Base-by-base conservation (phyloP, 1,284 basidiomycete species). In the Puccinia coronata region DNA sequence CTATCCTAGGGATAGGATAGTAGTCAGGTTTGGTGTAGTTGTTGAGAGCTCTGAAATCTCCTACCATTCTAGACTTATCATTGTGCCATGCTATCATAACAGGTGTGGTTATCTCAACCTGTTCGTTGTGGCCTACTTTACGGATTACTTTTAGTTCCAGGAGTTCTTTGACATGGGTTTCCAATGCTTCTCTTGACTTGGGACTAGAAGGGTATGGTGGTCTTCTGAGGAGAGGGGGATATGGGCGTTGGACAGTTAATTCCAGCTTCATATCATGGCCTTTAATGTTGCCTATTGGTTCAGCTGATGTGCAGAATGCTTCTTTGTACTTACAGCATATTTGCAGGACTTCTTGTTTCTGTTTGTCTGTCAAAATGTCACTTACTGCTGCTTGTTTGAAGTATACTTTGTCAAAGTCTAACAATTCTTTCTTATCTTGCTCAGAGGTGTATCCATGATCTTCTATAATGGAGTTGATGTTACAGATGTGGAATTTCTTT, bases 1-100 rank as follows among this genome's bases (percentile, higher is more conserved):
- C 20, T 59, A 73, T 73, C 36, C 20, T 51, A 41, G 71, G 71
- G 11, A 73, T 51, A 9, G 71, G 71, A 53, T 73, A 73, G 18
- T 51, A 12, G 25, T 73, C 47, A n/a, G 71, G 43, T 14, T 39
- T 25, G 34, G 67, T 70, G 25, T 70, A 70, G 20, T 36, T 25
- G 25, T 70, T 70, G 20, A 43, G 34, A 39, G 67, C 67, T n/a
- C 67, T 70, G 43, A 70, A 70, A 25, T 70, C 67, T 18, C 67
- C 39, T 39, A 41, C n/a, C 39, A n/a, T n/a, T n/a, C n/a, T n/a
- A n/a, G n/a, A n/a, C n/a, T n/a, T n/a, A n/a, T n/a, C n/a, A n/a
- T n/a, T n/a, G n/a, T n/a, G n/a, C n/a, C n/a, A n/a, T n/a, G n/a
- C n/a, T n/a, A n/a, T n/a, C n/a, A n/a, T n/a, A 16, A 70, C 67